Base-by-base conservation (phyloP, 495 filamentous ascomycete species). In the Entonaema liquescens region DNA sequence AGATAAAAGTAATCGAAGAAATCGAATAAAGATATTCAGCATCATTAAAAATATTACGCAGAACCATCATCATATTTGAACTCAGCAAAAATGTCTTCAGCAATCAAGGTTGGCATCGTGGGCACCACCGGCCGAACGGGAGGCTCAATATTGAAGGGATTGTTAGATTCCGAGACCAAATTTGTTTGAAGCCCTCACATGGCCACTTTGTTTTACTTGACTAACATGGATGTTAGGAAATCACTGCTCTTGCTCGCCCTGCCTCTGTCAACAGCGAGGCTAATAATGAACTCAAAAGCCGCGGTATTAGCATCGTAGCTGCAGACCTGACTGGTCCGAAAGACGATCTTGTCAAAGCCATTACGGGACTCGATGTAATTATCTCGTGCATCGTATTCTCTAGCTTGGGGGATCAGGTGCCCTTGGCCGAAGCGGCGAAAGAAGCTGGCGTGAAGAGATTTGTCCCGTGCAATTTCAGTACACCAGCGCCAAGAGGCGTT, bases 381-480 rank as follows among this genome's bases (percentile, higher is more conserved):
- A 84, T 90, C 76, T 74, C 72, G 4, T 61, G 59, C 19, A 71
- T 85, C 77, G 67, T 82, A 80, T 74, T 81, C 79, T 82, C 61
- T 78, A 82, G 64, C 77, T 82, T 70, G 19, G 29, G 49, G 1
- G 81, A 82, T 44, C 86, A 89, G 59, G 81, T 88, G 17, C 77
- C 80, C 2, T 76, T 89, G 15, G 84, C 82, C 68, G 83, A 84
- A 42, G 88, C 87, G 0, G 84, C 86, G 3, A 87, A 87, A 71
- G 78, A 77, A 50, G 83, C 82, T 17, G 85, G 86, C 8, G 84
- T 88, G 31, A 83, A 85, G 76, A 83, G 87, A 59, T 89, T 89
- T 71, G 79, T 90, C 59, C 87, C 87, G 2, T 88, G 87, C 72
- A 81, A 79, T 50, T 87, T 85, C 73, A 82, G 82, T 68, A 84